Evolutionary conservation across 176 grass and related monocot genomes (phyloP), one percentile per base, ranked within the genome.

Genomic region (Paspalum vaginatum): DNA sequence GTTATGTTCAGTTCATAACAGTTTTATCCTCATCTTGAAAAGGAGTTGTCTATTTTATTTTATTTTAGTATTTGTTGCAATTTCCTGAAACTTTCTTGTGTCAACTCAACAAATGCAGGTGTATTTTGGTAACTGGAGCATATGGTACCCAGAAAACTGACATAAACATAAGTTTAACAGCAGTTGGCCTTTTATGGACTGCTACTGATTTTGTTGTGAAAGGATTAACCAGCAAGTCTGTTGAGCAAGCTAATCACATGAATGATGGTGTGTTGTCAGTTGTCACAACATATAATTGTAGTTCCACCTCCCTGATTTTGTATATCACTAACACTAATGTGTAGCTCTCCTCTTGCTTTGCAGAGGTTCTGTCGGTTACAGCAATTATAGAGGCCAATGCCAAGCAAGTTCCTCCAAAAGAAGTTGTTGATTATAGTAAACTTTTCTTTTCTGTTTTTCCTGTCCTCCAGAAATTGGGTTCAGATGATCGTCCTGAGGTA

Each of bases 401-500:
- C 47, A 85, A 81, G 48, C 70, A 86, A 85, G 63, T 73, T 68
- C 18, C 55, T 20, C 52, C 48, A 21, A 79, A 79, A 87, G 77
- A 69, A 88, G 64, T 62, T 42, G 89, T 87, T 92, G 95, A 94
- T 91, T 91, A 87, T 70, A 94, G 82, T 83, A 93, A 91, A 80
- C 85, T 98, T 76, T 89, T 98, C 68, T 94, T 98, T 79, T 98
- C 95, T 46, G 90, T 98, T 60, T 98, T 98, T 58, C 91, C 90
- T 61, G 89, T 91, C 81, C 90, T 98, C 62, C 90, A 92, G 71
- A 91, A 89, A 66, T 87, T 98, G 85, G 90, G 83, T 48, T 86
- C 81, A n/a, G 95, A 98, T 81, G 92, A 98, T 85, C 87, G 95
- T 70, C 95, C 95, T 72, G 95, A 98, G 95, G 95, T 98, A 89